Percentiles rank a stretch among this genome's conserved stretches.
These are phyloP conservation scores for Grosmannia clavigera DNA, from an alignment of 2,329 filamentous ascomycete genomes.

Conservation along the genomic window DNA sequence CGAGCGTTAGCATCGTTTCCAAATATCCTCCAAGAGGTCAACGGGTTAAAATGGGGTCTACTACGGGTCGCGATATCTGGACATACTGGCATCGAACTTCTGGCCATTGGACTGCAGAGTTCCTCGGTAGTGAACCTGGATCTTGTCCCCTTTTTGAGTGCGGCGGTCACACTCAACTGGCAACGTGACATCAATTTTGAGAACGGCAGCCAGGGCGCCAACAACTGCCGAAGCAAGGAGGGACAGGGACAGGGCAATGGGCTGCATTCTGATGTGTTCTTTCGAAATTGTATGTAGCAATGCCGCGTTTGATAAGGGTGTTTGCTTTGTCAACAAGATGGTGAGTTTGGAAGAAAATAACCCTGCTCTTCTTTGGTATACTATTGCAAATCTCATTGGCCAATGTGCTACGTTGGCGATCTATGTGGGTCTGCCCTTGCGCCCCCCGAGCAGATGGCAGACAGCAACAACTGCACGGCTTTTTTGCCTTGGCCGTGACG, in stretches of 20 bases:
- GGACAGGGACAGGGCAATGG: slow-evolving; percentile 33
- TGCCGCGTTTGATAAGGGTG: background rate
- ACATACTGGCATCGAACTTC: slow-evolving; percentile 66
- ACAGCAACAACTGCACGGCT: background rate
- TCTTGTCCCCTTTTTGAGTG: slow-evolving; percentile 61
- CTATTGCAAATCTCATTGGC: background rate
- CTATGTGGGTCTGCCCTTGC: background rate
- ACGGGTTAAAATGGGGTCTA: background rate
- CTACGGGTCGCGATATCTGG: no score
- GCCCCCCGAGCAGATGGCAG: no score
- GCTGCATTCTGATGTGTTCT: slow-evolving; percentile 31
- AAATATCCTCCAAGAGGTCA: no score
- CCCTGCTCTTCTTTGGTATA: background rate
- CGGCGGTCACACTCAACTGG: slow-evolving; percentile 70
- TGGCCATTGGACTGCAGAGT: slow-evolving; percentile 61
- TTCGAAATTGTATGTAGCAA: background rate
- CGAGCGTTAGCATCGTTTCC: background rate
- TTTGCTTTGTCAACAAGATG: background rate
- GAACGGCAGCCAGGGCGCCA: slow-evolving; percentile 39
- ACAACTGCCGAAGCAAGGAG: slow-evolving; percentile 38
- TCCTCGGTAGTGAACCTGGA: slow-evolving; percentile 81
- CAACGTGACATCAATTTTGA: slow-evolving; percentile 67
- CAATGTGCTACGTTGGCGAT: background rate
- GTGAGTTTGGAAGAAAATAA: background rate
- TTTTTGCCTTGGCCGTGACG: background rate